phyloP scores from a whole-genome alignment of 148 eudicot species.

The Fallopia convolvulus region DNA sequence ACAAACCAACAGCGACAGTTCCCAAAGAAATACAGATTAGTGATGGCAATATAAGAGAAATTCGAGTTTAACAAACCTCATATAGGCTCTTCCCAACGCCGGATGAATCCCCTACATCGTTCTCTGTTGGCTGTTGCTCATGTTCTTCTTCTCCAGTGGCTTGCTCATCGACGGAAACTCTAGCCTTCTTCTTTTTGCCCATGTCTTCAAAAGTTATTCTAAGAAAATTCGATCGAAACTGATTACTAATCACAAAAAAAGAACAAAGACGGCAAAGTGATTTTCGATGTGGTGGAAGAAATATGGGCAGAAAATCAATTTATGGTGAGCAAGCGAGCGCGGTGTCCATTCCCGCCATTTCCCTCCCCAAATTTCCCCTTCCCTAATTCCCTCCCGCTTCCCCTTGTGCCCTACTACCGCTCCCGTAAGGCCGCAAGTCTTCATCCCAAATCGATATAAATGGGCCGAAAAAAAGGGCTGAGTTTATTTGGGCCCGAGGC shows the following conservation, averaged over 20 bases:
- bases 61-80: slow-evolving; percentile 3
- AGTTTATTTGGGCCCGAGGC: not conserved
- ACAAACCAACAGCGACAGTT: not conserved
- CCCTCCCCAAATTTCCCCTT: slow-evolving; percentile 6
- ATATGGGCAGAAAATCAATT: not conserved
- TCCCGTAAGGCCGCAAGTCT: not conserved
- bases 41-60: not conserved
- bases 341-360: slow-evolving; percentile 42
- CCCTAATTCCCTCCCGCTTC: slow-evolving; percentile 6
- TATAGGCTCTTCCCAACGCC: slow-evolving; percentile 2
- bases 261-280: not conserved
- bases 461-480: not conserved
- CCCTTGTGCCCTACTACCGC: slow-evolving; percentile 1
- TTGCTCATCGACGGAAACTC: not conserved
- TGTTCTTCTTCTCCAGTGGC: slow-evolving; percentile 8
- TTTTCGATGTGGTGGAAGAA: not conserved
- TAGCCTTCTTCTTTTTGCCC: slow-evolving; percentile 11
- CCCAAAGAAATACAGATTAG: not conserved
- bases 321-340: not conserved
- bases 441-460: not conserved
- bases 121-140: not conserved
- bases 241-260: not conserved
- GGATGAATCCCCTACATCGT: not conserved
- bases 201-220: not conserved
- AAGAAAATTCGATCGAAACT: not conserved